Conservation (phyloP, 306 rosid genomes). For the Lithocarpus polystachyus region DNA sequence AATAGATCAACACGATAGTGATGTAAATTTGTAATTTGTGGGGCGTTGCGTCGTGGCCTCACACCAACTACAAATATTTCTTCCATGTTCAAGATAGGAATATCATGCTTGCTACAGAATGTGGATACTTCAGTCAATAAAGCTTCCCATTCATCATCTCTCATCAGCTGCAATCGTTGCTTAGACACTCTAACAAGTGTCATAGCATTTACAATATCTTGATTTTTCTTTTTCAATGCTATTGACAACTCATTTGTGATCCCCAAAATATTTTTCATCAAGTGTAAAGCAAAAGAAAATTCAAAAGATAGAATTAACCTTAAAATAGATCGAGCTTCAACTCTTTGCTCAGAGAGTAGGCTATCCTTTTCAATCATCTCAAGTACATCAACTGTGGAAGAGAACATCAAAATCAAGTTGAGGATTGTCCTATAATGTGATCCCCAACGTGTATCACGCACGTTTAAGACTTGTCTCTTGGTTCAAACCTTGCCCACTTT, state of each 20-base stretch:
- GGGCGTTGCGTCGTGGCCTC: background rate
- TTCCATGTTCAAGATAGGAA: background rate
- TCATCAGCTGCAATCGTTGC: background rate
- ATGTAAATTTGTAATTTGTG: background rate
- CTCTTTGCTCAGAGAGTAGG: background rate
- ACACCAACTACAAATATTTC: background rate
- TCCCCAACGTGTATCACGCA: background rate
- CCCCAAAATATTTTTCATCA: background rate
- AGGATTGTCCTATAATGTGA: background rate
- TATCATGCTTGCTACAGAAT: background rate
- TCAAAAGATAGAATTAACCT: too few species aligned
- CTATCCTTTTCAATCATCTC: background rate
- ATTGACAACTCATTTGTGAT: conserved; percentile 2
- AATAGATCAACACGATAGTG: background rate
- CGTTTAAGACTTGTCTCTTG: background rate
- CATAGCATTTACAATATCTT: conserved; percentile 10
- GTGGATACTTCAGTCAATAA: background rate
- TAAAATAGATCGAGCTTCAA: background rate
- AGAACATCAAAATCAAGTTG: background rate
- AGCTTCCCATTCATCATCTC: background rate
- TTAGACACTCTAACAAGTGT: background rate
- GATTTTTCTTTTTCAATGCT: background rate
- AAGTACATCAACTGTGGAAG: background rate
- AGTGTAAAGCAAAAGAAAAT: background rate
- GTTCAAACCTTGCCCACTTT: background rate